Evolutionary conservation across 371 early-diverging fungal species (phyloP).

Genomic region (Mucor irregularis): DNA sequence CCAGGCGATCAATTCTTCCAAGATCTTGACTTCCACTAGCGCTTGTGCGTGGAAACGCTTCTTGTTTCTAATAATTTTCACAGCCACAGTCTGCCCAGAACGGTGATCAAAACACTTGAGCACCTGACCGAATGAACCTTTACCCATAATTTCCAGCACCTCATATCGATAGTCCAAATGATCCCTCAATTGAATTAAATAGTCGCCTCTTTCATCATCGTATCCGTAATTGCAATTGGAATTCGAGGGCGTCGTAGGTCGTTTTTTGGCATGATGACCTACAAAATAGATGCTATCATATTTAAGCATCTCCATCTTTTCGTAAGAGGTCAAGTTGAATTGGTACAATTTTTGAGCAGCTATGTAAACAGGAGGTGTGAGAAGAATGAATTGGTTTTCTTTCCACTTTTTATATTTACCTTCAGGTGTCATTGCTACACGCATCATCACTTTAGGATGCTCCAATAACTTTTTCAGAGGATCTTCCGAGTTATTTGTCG

Average conservation of each 20-base stretch:
- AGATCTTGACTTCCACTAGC: slow-evolving; percentile 81
- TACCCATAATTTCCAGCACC: slow-evolving; percentile 78
- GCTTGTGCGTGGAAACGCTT: slow-evolving; percentile 88
- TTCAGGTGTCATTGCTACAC: slow-evolving; percentile 48
- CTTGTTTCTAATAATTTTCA: slow-evolving; percentile 90
- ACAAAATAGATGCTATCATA: slow-evolving; percentile 85
- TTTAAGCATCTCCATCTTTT: slow-evolving; percentile 80
- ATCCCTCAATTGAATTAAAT: slow-evolving; percentile 71
- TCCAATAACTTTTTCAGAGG: neutral
- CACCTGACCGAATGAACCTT: slow-evolving; percentile 94
- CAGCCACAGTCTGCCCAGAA: slow-evolving; percentile 73
- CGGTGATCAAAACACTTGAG: slow-evolving; percentile 82
- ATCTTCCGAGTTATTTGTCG: neutral
- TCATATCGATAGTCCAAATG: slow-evolving; percentile 86
- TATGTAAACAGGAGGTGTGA: no score
- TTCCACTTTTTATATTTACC: no score
- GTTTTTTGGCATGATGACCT: slow-evolving; percentile 71
- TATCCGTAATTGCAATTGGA: slow-evolving; percentile 69
- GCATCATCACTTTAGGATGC: slow-evolving; percentile 22
- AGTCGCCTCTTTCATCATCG: slow-evolving; percentile 87
- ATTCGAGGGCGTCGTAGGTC: slow-evolving; percentile 46
- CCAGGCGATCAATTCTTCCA: slow-evolving; percentile 62
- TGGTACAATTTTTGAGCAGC: slow-evolving; percentile 63
- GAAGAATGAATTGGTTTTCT: no score
- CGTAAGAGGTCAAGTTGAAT: slow-evolving; percentile 72